These are phyloP conservation scores for Wickerhamiella azymoides DNA, from an alignment of 805 yeast genomes.

Conservation along the genomic window DNA sequence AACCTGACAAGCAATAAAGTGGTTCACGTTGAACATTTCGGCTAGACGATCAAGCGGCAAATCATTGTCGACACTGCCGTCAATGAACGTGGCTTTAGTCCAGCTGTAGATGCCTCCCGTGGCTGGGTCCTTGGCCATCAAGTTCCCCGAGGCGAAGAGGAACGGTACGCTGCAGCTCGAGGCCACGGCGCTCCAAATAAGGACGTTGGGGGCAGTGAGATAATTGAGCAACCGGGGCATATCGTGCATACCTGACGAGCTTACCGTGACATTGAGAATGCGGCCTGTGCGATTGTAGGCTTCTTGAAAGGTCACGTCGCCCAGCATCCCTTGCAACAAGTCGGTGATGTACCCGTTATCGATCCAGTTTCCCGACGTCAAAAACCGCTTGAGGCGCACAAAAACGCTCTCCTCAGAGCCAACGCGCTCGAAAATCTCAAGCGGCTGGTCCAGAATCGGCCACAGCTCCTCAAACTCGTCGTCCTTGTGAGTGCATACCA, in stretches of 20 bases:
- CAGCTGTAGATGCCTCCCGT: slow-evolving; percentile 69
- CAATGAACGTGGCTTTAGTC: slow-evolving; percentile 75
- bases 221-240: slow-evolving; percentile 81
- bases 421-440: slow-evolving; percentile 45
- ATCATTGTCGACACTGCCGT: slow-evolving; percentile 93
- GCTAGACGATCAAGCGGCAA: slow-evolving; percentile 78
- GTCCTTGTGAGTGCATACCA: slow-evolving; percentile 65
- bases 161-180: slow-evolving; percentile 95
- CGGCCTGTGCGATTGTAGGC: slow-evolving; percentile 90
- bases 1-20: slow-evolving; percentile 93
- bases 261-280: slow-evolving; percentile 85
- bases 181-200: slow-evolving; percentile 77
- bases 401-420: slow-evolving; percentile 40
- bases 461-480: slow-evolving; percentile 44
- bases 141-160: slow-evolving; percentile 70
- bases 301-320: slow-evolving; percentile 85
- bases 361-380: slow-evolving; percentile 82
- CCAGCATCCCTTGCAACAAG: slow-evolving; percentile 67
- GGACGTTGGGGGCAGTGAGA: slow-evolving; percentile 83
- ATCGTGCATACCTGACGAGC: slow-evolving; percentile 81
- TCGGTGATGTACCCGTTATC: slow-evolving; percentile 56
- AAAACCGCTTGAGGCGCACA: slow-evolving; percentile 41
- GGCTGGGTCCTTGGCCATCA: slow-evolving; percentile 65
- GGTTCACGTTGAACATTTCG: slow-evolving; percentile 96
- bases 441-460: slow-evolving; percentile 32